phyloP scores from a whole-genome alignment of 805 yeast species.

The Candida chauliodis region DNA sequence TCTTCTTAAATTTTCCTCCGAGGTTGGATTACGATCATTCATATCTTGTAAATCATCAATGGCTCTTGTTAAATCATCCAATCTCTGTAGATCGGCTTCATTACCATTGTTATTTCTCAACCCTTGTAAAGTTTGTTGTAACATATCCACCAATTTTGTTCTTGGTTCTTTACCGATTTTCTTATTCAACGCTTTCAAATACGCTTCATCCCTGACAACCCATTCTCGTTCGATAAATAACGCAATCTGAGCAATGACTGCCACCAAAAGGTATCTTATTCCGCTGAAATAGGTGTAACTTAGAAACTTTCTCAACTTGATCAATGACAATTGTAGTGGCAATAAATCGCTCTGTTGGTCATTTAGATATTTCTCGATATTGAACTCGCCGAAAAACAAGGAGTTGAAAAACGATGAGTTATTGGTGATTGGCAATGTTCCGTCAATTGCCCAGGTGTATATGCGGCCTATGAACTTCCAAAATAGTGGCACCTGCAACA shows the following conservation, averaged over 20 bases:
- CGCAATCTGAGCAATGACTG: conserved; percentile 41
- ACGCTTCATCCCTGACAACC: conserved; percentile 69
- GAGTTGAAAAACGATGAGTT: conserved; percentile 24
- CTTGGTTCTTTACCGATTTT: conserved; percentile 57
- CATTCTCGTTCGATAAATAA: conserved; percentile 63
- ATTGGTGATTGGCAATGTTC: conserved; percentile 38
- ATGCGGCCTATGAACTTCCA: conserved; percentile 55
- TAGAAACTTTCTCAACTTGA: conserved; percentile 22
- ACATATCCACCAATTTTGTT: conserved; percentile 36
- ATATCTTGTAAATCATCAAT: conserved; percentile 22
- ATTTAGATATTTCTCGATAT: conserved; percentile 7
- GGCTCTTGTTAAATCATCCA: conserved; percentile 25
- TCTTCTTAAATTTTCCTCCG: conserved; percentile 18
- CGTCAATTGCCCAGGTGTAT: conserved; percentile 55
- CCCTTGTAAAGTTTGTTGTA: conserved; percentile 26
- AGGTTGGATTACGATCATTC: conserved; percentile 3
- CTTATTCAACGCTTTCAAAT: conserved; percentile 51
- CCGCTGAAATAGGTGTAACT: conserved; percentile 37
- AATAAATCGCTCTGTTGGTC: conserved; percentile 2
- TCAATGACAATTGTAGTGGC: conserved; percentile 11
- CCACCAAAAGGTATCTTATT: conserved; percentile 34
- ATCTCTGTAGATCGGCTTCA: conserved; percentile 18
- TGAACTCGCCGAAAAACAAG: conserved; percentile 36
- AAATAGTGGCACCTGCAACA: conserved; percentile 54
- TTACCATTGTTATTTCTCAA: conserved; percentile 22